These are phyloP conservation scores for Cytospora paraplurivora DNA, from an alignment of 2,329 filamentous ascomycete genomes.

Conservation along the genomic window DNA sequence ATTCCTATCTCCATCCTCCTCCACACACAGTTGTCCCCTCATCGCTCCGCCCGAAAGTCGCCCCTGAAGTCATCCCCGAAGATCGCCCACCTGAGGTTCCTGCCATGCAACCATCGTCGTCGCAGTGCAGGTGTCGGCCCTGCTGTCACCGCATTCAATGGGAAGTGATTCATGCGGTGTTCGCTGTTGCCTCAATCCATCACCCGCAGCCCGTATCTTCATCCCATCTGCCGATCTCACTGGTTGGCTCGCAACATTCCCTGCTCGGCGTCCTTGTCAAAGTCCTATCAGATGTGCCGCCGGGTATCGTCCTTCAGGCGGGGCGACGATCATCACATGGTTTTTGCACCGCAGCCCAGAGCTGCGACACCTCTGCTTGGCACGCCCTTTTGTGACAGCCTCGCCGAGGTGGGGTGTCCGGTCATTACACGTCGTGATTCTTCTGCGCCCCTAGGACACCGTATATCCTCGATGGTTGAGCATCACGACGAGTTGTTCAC, in stretches of 20 bases:
- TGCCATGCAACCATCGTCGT: not conserved
- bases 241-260: conserved; percentile 10
- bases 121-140: conserved; percentile 10
- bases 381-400: not conserved
- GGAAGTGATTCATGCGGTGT: not conserved
- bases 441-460: not conserved
- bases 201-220: not conserved
- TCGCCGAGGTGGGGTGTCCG: conserved; percentile 4
- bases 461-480: not conserved
- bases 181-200: not conserved
- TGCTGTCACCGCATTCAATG: not conserved
- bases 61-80: not conserved
- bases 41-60: conserved; percentile 13
- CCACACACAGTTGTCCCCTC: not conserved
- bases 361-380: not conserved
- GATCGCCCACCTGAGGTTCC: not conserved
- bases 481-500: not conserved
- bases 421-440: conserved; percentile 12
- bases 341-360: conserved; percentile 5
- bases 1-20: not conserved
- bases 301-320: not conserved
- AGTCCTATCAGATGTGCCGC: not conserved
- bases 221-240: not conserved
- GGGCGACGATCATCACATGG: conserved; percentile 3
- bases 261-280: not conserved